phyloP scores from a whole-genome alignment of 805 yeast species.

The Kluyveromyces wickerhamii region DNA sequence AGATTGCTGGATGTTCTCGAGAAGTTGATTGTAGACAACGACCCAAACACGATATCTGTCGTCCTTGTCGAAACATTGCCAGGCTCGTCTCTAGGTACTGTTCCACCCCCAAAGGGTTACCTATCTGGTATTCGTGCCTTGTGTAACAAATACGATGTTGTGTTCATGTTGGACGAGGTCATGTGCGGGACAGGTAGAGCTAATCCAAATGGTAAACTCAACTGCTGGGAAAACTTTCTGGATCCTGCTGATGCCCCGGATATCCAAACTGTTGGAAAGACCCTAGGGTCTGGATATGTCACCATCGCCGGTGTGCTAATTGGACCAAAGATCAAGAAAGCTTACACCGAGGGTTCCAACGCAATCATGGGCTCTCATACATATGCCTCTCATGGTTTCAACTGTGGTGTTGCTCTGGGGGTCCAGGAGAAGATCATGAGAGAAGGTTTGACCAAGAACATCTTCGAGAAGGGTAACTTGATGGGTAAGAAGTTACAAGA shows the following conservation, averaged over 20 bases:
- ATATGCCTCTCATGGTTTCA: constrained; percentile 42
- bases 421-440: constrained; percentile 36
- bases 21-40: constrained; percentile 34
- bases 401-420: constrained; percentile 39
- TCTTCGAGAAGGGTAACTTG: constrained; percentile 36
- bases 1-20: constrained; percentile 36
- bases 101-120: constrained; percentile 40
- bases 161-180: constrained; percentile 46
- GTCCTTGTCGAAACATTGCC: constrained; percentile 40
- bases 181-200: constrained; percentile 52
- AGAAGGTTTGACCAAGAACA: constrained; percentile 34
- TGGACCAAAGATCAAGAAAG: constrained; percentile 35
- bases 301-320: constrained; percentile 41
- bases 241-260: constrained; percentile 37
- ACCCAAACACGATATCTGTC: constrained; percentile 37
- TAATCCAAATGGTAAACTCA: constrained; percentile 34
- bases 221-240: constrained; percentile 40
- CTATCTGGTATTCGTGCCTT: constrained; percentile 38
- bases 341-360: constrained; percentile 35
- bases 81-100: constrained; percentile 41
- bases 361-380: constrained; percentile 41
- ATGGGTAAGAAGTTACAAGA: constrained; percentile 34
- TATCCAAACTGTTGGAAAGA: constrained; percentile 41
- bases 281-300: constrained; percentile 42
- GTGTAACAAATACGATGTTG: constrained; percentile 44